Evolutionary conservation across 78 protist species (phyloP), one percentile per base, ranked within the genome.

Genomic region (Dictyostelium citrinum): DNA sequence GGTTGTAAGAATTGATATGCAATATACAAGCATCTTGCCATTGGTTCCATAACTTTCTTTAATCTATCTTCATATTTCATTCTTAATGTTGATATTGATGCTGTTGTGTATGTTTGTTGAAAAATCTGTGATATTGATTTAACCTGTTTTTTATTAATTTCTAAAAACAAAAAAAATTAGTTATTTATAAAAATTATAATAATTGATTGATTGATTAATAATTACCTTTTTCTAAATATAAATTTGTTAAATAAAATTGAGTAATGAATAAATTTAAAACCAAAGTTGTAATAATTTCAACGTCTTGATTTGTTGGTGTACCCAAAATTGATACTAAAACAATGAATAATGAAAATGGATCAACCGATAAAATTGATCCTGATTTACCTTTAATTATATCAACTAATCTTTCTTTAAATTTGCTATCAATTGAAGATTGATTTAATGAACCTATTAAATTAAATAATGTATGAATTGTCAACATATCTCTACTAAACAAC

Each of bases 211-310:
- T 22, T 39, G 22, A 29, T 41, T 39, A 10, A 35, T 72, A 41
- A 39, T 74, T 78, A 49, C 68, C 68, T 49, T 78, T 78, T 78
- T 78, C 61, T 37, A 68, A 74, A 75, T 84, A 84, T 33, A 84
- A 70, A 55, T 74, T 84, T 20, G 92, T 85, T 22, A 85, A 60
- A 68, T 64, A 77, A 46, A 88, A 88, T 64, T 88, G 93, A 45
- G 39, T 29, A 11, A 78, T 46, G 51, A 88, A 88, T 45, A 88
- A 24, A 49, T 88, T 77, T 22, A 88, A 46, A 61, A 76, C 17
- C 17, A 88, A 49, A 9, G 68, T 76, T 51, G 72, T 88, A 39
- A 88, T 78, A 16, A 76, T 14, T 31, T 86, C 92, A 51, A 58
- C 46, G 64, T 77, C 92, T 31, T 58, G 33, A 16, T 22, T 5